phyloP scores from a whole-genome alignment of 257 asterid species.

The Salvia rosmarinus region DNA sequence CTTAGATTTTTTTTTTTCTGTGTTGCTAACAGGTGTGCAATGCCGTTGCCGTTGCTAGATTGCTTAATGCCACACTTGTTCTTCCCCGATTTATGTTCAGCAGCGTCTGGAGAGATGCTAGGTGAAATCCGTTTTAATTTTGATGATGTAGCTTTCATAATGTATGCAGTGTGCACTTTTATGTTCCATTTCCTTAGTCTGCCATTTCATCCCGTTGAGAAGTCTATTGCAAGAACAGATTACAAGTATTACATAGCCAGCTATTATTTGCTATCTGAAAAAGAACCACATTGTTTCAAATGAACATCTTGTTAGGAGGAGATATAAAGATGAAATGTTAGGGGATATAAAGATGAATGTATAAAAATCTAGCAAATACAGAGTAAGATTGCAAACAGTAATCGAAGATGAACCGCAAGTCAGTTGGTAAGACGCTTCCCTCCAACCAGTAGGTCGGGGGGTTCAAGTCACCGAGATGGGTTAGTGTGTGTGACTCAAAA shows the following conservation, averaged over 20 bases:
- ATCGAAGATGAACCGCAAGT: too few species aligned
- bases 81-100: slow-evolving; percentile 92
- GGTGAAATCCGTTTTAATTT: slow-evolving; percentile 51
- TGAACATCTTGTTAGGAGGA: not conserved
- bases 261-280: too few species aligned
- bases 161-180: slow-evolving; percentile 10
- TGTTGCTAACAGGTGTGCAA: slow-evolving; percentile 79
- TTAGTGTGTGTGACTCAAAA: too few species aligned
- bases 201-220: not conserved
- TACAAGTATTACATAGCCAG: not conserved
- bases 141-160: slow-evolving; percentile 5
- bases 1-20: not conserved
- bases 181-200: not conserved
- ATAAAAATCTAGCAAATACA: not conserved
- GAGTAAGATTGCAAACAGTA: not conserved
- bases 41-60: slow-evolving; percentile 95
- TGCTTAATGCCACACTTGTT: slow-evolving; percentile 95
- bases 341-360: not conserved
- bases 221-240: slow-evolving; percentile 2
- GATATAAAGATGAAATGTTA: not conserved
- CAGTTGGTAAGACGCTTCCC: too few species aligned
- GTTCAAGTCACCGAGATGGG: too few species aligned
- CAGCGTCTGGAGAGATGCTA: slow-evolving; percentile 92
- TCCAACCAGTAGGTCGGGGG: too few species aligned
- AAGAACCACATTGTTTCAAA: too few species aligned